Evolutionary conservation across 179 eudicot species (phyloP), one percentile per base, ranked within the genome.

Genomic region (Spergularia azorica): DNA sequence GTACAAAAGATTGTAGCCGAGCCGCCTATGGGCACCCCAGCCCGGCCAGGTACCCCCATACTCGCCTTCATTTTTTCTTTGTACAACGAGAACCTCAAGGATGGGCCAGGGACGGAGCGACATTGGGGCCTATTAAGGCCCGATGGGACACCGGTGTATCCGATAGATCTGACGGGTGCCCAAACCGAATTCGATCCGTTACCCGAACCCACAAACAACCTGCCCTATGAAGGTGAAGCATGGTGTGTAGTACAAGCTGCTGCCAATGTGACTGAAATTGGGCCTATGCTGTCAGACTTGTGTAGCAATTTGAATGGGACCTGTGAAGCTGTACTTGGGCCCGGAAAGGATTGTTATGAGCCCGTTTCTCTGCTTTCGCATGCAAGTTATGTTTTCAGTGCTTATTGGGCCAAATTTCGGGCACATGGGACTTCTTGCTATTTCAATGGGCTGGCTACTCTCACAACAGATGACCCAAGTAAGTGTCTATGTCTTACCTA

Each of bases 21-120:
- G 62, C 92, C 95, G 13, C 85, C 92, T 6, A 5, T 71, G 0
- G 98, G 98, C 36, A 94, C 97, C 3, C 98, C 98, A 9, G 95
- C 97, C 1, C 80, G 87, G 15, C 98, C 97, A 0, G 86, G 88
- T 9, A 61, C 64, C 0, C 67, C 79, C 46, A 90, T 89, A 50
- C 95, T 92, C 9, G 85, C 94, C 1, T 92, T 90, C 71, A 63
- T 94, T 3, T 94, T 87, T 74, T 88, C 98, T 0, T 71, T 94
- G 16, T 94, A 84, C 55, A 78, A 94, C 59, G 98, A 94, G 79
- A 84, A 90, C 63, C 84, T 81, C 14, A 92, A 89, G 78, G 60
- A 55, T 0, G 98, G 98, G 41, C 92, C 88, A 0, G 90, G 82
- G n/a, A 90, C 94, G 0, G 97, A 94, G 79, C 79, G 98, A 54